These are phyloP conservation scores for Chaetothyriales sp. DNA, from an alignment of 2,329 filamentous ascomycete genomes.

Conservation along the genomic window DNA sequence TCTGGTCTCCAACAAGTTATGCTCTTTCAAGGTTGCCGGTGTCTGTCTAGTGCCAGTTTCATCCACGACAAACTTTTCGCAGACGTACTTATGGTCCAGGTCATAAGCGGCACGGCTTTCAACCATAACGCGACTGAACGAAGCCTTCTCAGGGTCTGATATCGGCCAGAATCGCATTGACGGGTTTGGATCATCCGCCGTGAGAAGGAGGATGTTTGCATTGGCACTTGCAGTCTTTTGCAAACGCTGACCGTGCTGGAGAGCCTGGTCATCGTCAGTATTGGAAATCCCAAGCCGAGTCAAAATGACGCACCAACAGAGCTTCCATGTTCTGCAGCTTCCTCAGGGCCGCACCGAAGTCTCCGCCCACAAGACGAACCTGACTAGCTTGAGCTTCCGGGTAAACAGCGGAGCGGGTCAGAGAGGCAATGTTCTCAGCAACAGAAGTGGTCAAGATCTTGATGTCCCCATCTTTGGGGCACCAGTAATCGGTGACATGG, in stretches of 20 bases:
- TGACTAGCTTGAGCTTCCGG: constrained; percentile 10
- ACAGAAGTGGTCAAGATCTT: constrained; percentile 11
- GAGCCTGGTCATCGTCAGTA: background rate
- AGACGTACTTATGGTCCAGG: constrained; percentile 1
- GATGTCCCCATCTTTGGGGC: constrained; percentile 10
- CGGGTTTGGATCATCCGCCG: background rate
- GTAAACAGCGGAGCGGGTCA: constrained; percentile 12
- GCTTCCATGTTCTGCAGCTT: constrained; percentile 14
- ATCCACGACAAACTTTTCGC: constrained; percentile 1
- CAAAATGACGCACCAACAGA: constrained; percentile 8
- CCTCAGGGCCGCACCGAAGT: constrained; percentile 9
- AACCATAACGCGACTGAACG: constrained; percentile 1
- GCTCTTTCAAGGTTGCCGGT: background rate
- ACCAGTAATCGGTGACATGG: constrained; percentile 12
- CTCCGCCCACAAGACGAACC: constrained; percentile 11
- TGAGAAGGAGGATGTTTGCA: background rate
- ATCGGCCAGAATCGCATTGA: background rate
- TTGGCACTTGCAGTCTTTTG: background rate
- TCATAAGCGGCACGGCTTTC: background rate
- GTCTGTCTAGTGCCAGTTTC: background rate
- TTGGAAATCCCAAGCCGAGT: background rate
- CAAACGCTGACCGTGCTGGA: background rate
- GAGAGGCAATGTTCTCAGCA: constrained; percentile 8
- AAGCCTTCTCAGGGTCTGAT: background rate
- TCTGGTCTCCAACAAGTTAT: background rate